Conservation (phyloP, 2,329 filamentous ascomycete genomes). For the Cladorrhinum sp. region DNA sequence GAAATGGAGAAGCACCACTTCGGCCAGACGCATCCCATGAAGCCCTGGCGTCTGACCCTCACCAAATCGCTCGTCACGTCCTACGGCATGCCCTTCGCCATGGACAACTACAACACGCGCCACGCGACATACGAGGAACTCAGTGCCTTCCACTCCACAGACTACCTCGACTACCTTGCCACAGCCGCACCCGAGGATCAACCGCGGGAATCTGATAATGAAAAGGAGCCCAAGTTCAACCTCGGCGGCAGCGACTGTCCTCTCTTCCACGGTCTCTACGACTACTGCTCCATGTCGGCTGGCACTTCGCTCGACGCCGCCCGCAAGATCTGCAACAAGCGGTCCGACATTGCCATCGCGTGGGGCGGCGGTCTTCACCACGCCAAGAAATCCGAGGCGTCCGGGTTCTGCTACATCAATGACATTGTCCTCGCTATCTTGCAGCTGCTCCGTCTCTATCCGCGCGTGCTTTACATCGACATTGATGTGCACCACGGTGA, state of each 20-base stretch:
- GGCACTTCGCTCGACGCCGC: conserved; percentile 90
- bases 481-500: conserved; percentile 87
- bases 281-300: conserved; percentile 91
- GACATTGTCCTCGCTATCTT: conserved; percentile 94
- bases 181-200: conserved; percentile 64
- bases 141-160: conserved; percentile 77
- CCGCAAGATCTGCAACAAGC: conserved; percentile 77
- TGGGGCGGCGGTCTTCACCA: conserved; percentile 97
- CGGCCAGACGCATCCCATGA: conserved; percentile 96
- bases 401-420: conserved; percentile 98
- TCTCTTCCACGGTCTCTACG: conserved; percentile 91
- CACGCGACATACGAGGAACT: conserved; percentile 86
- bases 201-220: conserved; percentile 62
- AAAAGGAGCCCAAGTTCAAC: conserved; percentile 72
- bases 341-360: conserved; percentile 94
- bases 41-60: conserved; percentile 93
- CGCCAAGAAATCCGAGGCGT: conserved; percentile 89
- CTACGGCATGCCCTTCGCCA: conserved; percentile 93
- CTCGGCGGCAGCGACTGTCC: conserved; percentile 90
- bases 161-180: conserved; percentile 87
- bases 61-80: conserved; percentile 93
- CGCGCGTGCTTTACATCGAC: conserved; percentile 89
- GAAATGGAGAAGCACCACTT: conserved; percentile 97
- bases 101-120: conserved; percentile 88
- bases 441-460: conserved; percentile 75